Evolutionary conservation across 192 early-diverging fungal genomes (phyloP).

Genomic region (Radiomyces spectabilis): DNA sequence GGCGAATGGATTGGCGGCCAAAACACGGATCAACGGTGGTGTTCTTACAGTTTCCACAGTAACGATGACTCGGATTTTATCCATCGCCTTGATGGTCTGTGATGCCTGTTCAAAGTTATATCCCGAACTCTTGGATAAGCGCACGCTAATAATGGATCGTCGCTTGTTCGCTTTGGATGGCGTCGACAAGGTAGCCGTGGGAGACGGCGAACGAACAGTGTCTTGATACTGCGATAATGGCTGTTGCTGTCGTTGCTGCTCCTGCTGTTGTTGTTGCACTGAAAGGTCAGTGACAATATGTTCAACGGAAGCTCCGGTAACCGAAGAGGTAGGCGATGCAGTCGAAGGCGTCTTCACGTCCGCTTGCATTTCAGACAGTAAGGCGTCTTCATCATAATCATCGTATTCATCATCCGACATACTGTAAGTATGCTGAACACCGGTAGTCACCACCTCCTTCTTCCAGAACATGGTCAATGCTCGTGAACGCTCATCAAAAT

Average conservation of each 20-base stretch:
- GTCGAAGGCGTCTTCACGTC: neutral
- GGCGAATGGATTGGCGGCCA: slow-evolving; percentile 43
- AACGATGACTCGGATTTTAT: slow-evolving; percentile 36
- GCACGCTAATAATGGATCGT: slow-evolving; percentile 4
- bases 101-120: slow-evolving; percentile 10
- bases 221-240: neutral
- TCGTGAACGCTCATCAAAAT: slow-evolving; percentile 25
- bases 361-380: too few relatives aligned
- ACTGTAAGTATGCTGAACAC: neutral
- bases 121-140: slow-evolving; percentile 10
- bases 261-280: neutral
- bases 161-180: slow-evolving; percentile 12
- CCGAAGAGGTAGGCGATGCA: neutral
- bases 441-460: slow-evolving; percentile 21
- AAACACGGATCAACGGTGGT: slow-evolving; percentile 46
- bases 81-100: slow-evolving; percentile 34
- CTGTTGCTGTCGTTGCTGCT: neutral
- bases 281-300: neutral
- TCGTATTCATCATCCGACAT: slow-evolving; percentile 13
- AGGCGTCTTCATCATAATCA: neutral
- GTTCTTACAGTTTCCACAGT: slow-evolving; percentile 39
- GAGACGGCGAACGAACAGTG: neutral
- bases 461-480: slow-evolving; percentile 41
- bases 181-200: neutral
- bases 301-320: too few relatives aligned